Percentiles rank a stretch among this genome's conserved stretches.
Evolutionary conservation across 352 stramenopile species (phyloP).

Genomic region (Phytophthora sojae): DNA sequence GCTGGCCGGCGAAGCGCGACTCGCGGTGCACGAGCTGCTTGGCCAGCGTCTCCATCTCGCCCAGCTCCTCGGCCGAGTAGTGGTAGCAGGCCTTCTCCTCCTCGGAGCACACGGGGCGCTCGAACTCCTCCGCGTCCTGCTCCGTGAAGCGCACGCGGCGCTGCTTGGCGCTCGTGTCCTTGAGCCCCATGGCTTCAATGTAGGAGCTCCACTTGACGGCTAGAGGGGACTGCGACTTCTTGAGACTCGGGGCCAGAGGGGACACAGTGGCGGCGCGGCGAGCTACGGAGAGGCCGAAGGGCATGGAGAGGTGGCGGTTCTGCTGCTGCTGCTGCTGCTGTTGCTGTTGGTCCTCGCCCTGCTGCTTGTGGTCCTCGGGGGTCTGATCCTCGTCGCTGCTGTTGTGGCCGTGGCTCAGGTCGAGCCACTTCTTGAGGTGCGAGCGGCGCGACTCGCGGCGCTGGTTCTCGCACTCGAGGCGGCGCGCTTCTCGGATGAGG

Average conservation of each 20-base stretch:
- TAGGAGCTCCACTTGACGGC: slow-evolving; percentile 64
- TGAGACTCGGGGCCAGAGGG: slow-evolving; percentile 59
- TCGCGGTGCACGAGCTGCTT: slow-evolving; percentile 58
- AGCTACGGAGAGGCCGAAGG: slow-evolving; percentile 15
- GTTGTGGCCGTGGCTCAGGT: slow-evolving; percentile 11
- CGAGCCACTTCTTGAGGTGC: slow-evolving; percentile 44
- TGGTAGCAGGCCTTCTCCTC: slow-evolving; percentile 67
- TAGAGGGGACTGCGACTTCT: slow-evolving; percentile 57
- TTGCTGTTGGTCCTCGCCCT: slow-evolving; percentile 1
- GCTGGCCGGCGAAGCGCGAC: slow-evolving; percentile 54
- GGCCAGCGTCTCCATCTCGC: slow-evolving; percentile 57
- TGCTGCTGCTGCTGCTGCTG: neutral
- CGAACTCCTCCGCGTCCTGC: slow-evolving; percentile 42
- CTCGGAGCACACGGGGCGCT: slow-evolving; percentile 42
- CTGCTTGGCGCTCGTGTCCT: slow-evolving; percentile 38
- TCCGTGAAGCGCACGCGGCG: slow-evolving; percentile 65
- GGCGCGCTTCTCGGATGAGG: slow-evolving; percentile 37
- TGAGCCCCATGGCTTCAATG: slow-evolving; percentile 57
- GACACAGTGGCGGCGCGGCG: slow-evolving; percentile 24
- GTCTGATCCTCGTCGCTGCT: slow-evolving; percentile 7
- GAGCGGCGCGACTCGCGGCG: slow-evolving; percentile 38
- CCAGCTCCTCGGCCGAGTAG: slow-evolving; percentile 64
- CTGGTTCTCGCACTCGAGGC: slow-evolving; percentile 45
- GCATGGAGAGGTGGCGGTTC: neutral
- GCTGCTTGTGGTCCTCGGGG: slow-evolving; percentile 23